These are phyloP conservation scores for Alisma plantagoaquatica DNA, from an alignment of 106 monocot genomes.

Conservation along the genomic window DNA sequence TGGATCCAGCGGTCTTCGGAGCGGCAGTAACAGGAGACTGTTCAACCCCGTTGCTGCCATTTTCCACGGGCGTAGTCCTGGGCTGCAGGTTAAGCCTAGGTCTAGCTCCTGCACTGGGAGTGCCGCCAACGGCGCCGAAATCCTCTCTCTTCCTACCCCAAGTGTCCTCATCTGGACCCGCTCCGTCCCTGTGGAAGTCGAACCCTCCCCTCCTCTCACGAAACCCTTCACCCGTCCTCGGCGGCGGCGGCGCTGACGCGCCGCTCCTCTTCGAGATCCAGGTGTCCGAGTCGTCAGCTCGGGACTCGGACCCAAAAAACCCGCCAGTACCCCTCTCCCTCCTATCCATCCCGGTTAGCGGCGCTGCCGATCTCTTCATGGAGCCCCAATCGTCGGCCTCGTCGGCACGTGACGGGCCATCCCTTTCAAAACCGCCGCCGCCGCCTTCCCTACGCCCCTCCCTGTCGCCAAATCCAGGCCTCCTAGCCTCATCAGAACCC, in stretches of 20 bases:
- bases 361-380: slow-evolving; percentile 34
- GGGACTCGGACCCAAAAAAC: slow-evolving; percentile 39
- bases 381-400: slow-evolving; percentile 82
- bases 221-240: slow-evolving; percentile 25
- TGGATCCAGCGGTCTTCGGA: too few relatives aligned
- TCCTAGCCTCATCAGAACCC: slow-evolving; percentile 13
- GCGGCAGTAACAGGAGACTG: too few relatives aligned
- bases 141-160: slow-evolving; percentile 35
- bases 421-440: too few relatives aligned
- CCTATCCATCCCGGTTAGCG: slow-evolving; percentile 10
- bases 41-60: slow-evolving; percentile 11
- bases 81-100: slow-evolving; percentile 77
- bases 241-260: slow-evolving; percentile 5
- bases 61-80: slow-evolving; percentile 41
- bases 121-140: slow-evolving; percentile 2
- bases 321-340: slow-evolving; percentile 36
- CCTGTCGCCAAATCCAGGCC: slow-evolving; percentile 35
- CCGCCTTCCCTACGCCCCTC: slow-evolving; percentile 1
- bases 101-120: too few relatives aligned
- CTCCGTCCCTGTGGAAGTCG: slow-evolving; percentile 32
- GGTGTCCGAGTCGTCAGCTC: slow-evolving; percentile 64
- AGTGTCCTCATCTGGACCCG: slow-evolving; percentile 33
- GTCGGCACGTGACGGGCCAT: slow-evolving; percentile 80
- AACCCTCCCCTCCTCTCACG: slow-evolving; percentile 40
- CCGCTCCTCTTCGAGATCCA: slow-evolving; percentile 60